phyloP scores from a whole-genome alignment of 768 basidiomycete species.

The Sporobolomyces roseus region DNA sequence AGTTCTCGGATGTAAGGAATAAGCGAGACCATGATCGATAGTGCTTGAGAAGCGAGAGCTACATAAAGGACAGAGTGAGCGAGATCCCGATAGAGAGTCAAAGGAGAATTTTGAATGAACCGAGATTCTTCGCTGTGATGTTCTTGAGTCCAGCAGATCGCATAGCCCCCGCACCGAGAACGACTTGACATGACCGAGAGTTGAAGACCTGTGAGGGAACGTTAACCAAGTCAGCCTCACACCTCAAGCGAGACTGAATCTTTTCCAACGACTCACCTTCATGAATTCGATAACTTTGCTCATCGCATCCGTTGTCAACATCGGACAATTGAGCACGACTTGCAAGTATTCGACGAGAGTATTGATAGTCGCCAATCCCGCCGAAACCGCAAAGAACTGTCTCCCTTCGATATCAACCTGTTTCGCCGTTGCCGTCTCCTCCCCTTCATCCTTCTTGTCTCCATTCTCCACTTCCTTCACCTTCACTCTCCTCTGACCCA shows the following conservation, averaged over 20 bases:
- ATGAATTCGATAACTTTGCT: constrained; percentile 87
- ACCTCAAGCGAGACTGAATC: neutral
- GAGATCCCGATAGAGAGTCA: no score
- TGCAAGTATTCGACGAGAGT: constrained; percentile 80
- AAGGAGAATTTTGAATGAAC: constrained; percentile 51
- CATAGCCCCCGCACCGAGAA: constrained; percentile 98
- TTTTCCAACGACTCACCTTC: constrained; percentile 57
- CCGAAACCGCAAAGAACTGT: constrained; percentile 76
- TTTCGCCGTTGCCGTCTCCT: constrained; percentile 52
- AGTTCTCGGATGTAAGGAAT: constrained; percentile 95
- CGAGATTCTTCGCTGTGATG: constrained; percentile 96
- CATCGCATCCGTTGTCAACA: constrained; percentile 94
- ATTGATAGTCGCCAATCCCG: constrained; percentile 66
- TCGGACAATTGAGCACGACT: constrained; percentile 78
- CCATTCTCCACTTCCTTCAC: neutral
- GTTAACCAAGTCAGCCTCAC: neutral
- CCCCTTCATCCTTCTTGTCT: constrained; percentile 50
- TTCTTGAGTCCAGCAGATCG: constrained; percentile 93
- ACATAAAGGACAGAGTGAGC: neutral
- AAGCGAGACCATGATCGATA: constrained; percentile 88
- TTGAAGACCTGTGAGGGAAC: constrained; percentile 66
- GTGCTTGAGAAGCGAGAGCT: constrained; percentile 80
- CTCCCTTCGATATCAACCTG: constrained; percentile 65
- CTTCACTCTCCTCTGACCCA: constrained; percentile 44
- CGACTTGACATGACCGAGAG: constrained; percentile 95